These are phyloP conservation scores for Trypanosoma congolense DNA, from an alignment of 208 protist genomes.

Conservation along the genomic window DNA sequence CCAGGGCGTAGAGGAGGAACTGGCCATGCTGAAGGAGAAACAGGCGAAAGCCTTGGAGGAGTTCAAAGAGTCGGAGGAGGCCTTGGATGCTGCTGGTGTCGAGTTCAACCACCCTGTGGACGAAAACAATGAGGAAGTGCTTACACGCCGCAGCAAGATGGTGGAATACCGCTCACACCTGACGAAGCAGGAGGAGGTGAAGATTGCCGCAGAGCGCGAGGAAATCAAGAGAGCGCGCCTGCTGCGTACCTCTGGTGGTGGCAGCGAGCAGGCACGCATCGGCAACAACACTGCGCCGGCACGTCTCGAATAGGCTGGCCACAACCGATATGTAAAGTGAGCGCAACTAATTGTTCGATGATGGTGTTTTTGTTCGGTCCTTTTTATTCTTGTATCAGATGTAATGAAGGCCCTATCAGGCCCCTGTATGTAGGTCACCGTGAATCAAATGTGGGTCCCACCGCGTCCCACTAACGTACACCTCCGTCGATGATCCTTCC, in stretches of 20 bases:
- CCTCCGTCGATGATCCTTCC: no score
- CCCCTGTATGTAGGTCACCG: neutral
- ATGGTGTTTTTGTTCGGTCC: neutral
- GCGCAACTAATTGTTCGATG: neutral
- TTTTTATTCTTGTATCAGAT: neutral
- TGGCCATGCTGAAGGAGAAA: conserved; percentile 74
- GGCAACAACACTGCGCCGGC: conserved; percentile 13
- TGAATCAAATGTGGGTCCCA: neutral
- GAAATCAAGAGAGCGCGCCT: conserved; percentile 64
- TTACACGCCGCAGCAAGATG: conserved; percentile 79
- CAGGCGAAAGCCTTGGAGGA: conserved; percentile 62
- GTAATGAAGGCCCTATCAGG: conserved; percentile 2
- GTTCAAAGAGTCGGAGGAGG: conserved; percentile 74
- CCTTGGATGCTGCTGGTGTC: conserved; percentile 58
- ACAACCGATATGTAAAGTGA: conserved; percentile 3
- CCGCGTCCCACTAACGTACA: no score
- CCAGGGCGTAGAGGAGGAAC: conserved; percentile 55
- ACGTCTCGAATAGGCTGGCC: conserved; percentile 4
- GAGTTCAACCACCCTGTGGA: conserved; percentile 67
- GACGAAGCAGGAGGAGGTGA: conserved; percentile 75
- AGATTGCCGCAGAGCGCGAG: conserved; percentile 74
- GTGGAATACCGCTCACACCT: conserved; percentile 78
- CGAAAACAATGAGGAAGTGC: conserved; percentile 58
- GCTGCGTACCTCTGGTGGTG: conserved; percentile 26
- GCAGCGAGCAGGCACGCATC: conserved; percentile 19